Conservation (phyloP, 2,329 filamentous ascomycete genomes). For the Grosmannia serpens region DNA sequence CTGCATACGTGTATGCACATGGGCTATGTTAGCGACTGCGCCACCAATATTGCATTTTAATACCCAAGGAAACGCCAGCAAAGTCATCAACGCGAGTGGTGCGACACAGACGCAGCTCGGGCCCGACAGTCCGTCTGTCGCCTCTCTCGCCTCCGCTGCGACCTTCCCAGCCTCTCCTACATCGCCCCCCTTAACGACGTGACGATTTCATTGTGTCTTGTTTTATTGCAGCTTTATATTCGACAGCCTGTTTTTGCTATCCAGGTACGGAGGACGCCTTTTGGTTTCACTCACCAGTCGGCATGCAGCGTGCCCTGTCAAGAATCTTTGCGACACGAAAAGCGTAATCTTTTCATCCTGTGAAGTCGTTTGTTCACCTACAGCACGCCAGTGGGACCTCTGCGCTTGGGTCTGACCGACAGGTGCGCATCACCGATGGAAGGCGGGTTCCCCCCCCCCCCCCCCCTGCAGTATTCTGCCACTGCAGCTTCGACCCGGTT, state of each 20-base stretch:
- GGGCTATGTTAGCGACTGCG: no score
- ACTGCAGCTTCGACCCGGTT: not conserved
- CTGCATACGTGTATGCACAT: no score
- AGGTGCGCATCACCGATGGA: not conserved
- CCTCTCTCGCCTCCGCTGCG: not conserved
- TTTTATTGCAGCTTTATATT: not conserved
- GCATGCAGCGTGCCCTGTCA: not conserved
- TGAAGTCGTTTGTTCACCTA: not conserved
- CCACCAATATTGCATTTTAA: no score
- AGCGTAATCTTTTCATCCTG: not conserved
- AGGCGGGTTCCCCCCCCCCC: not conserved
- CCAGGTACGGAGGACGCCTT: not conserved
- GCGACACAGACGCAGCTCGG: no score
- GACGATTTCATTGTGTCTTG: constrained; percentile 3
- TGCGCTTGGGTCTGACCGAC: not conserved
- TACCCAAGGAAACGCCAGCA: no score
- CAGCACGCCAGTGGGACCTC: not conserved
- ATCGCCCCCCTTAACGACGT: not conserved
- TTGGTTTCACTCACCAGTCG: not conserved
- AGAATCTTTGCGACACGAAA: not conserved
- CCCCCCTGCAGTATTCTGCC: no score
- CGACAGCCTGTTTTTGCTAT: not conserved
- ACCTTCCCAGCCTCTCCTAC: not conserved
- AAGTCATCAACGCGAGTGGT: no score
- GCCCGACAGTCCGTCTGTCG: not conserved